Evolutionary conservation across 495 filamentous ascomycete species (phyloP).

Genomic region (Talaromyces proteolyticus): DNA sequence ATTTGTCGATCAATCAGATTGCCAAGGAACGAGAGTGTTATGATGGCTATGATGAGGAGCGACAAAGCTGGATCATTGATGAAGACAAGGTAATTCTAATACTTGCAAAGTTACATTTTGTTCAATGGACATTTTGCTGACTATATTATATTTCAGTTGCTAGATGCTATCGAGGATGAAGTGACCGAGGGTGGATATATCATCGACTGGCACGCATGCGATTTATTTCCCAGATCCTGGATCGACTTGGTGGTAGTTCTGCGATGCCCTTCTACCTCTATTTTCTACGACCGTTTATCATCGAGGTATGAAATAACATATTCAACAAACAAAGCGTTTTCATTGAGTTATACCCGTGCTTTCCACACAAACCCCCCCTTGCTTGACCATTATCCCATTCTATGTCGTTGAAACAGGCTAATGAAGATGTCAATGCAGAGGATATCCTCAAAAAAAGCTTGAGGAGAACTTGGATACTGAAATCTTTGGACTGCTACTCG

Average conservation of each 20-base stretch:
- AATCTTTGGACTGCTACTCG: slow-evolving; percentile 91
- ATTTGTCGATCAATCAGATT: slow-evolving; percentile 83
- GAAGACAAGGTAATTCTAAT: slow-evolving; percentile 74
- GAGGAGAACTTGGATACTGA: slow-evolving; percentile 96
- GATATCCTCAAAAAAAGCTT: slow-evolving; percentile 78
- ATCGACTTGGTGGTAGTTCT: slow-evolving; percentile 94
- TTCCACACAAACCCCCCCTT: no score
- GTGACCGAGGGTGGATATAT: slow-evolving; percentile 76
- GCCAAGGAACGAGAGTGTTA: slow-evolving; percentile 81
- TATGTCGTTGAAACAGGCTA: no score
- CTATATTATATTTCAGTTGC: slow-evolving; percentile 42
- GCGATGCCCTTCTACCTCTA: slow-evolving; percentile 61
- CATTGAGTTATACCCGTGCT: no score
- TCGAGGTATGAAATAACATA: slow-evolving; percentile 54
- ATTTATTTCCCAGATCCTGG: slow-evolving; percentile 89
- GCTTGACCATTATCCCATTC: no score
- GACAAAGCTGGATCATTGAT: slow-evolving; percentile 87
- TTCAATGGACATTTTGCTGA: neutral
- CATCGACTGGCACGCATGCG: slow-evolving; percentile 98
- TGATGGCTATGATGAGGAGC: slow-evolving; percentile 79
- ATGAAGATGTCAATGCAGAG: slow-evolving; percentile 33
- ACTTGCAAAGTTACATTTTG: neutral
- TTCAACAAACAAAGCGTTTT: no score
- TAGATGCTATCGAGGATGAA: slow-evolving; percentile 85
- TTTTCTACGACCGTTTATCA: slow-evolving; percentile 80